Evolutionary conservation across 2,329 filamentous ascomycete genomes (phyloP).

Genomic region (Aspergillus pseudonomiae): DNA sequence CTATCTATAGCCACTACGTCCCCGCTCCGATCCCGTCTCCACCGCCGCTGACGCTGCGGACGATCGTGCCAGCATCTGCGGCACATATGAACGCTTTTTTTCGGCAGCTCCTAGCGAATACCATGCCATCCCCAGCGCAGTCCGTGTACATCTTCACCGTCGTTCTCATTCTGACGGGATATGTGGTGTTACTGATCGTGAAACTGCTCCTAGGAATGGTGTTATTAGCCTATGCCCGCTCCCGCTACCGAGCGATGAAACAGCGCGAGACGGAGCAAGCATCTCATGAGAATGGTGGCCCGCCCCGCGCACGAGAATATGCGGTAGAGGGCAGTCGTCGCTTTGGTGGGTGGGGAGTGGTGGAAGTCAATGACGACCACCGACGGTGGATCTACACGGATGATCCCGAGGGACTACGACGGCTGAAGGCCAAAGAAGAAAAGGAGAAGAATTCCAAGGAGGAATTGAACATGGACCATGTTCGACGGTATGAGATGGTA

Average conservation of each 20-base stretch:
- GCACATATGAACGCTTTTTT: slow-evolving; percentile 42
- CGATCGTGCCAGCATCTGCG: slow-evolving; percentile 60
- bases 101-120: slow-evolving; percentile 43
- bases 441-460: slow-evolving; percentile 62
- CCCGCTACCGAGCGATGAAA: slow-evolving; percentile 81
- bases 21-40: slow-evolving; percentile 67
- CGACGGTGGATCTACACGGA: slow-evolving; percentile 84
- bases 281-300: slow-evolving; percentile 23
- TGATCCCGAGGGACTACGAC: slow-evolving; percentile 70
- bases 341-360: slow-evolving; percentile 78
- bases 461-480: slow-evolving; percentile 65
- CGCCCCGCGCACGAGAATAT: slow-evolving; percentile 46
- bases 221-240: slow-evolving; percentile 76
- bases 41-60: slow-evolving; percentile 61
- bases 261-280: slow-evolving; percentile 54
- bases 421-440: slow-evolving; percentile 64
- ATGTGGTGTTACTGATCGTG: slow-evolving; percentile 79
- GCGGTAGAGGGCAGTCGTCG: slow-evolving; percentile 73
- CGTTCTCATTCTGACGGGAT: slow-evolving; percentile 80
- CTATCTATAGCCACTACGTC: slow-evolving; percentile 53
- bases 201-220: slow-evolving; percentile 89
- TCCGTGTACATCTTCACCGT: slow-evolving; percentile 62
- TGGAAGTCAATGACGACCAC: slow-evolving; percentile 88
- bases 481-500: slow-evolving; percentile 87
- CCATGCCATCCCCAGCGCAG: slow-evolving; percentile 45